These are phyloP conservation scores for Fomitiporia mediterranea DNA, from an alignment of 1,284 basidiomycete genomes.

Conservation along the genomic window DNA sequence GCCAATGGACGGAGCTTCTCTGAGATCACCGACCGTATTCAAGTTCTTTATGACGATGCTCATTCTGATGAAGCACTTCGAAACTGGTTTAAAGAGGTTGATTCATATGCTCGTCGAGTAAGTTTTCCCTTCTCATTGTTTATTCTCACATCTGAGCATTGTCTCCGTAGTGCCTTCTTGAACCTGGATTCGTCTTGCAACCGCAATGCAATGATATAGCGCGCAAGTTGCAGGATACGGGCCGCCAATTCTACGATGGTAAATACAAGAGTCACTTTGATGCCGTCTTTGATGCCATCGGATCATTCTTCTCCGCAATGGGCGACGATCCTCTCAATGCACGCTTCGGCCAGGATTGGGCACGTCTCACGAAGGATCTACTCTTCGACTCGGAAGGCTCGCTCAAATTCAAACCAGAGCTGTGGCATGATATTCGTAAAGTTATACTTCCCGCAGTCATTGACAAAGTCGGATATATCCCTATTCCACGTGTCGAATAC, in stretches of 20 bases:
- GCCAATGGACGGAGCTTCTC: conserved; percentile 48
- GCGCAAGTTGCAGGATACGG: conserved; percentile 57
- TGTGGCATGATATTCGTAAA: conserved; percentile 34
- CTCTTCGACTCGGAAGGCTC: conserved; percentile 76
- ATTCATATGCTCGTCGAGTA: conserved; percentile 37
- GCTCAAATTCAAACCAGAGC: conserved; percentile 80
- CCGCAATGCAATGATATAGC: conserved; percentile 67
- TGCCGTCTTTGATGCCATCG: conserved; percentile 65
- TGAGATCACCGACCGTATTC: conserved; percentile 44
- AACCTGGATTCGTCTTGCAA: conserved; percentile 86
- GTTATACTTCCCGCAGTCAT: conserved; percentile 50
- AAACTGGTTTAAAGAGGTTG: conserved; percentile 45
- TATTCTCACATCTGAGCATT: not conserved
- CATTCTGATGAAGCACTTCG: conserved; percentile 49
- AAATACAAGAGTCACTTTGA: conserved; percentile 88
- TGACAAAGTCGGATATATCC: conserved; percentile 44
- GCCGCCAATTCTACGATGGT: conserved; percentile 76
- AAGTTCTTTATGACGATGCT: conserved; percentile 49
- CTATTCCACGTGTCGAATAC: conserved; percentile 50
- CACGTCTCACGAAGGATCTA: conserved; percentile 73
- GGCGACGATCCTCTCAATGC: conserved; percentile 81
- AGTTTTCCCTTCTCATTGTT: not conserved
- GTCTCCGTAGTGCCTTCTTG: conserved; percentile 49
- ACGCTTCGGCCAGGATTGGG: conserved; percentile 80
- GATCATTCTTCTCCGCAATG: conserved; percentile 79